Evolutionary conservation across 768 basidiomycete species (phyloP), one percentile per base, ranked within the genome.

Genomic region (Solioccasus polychromus): DNA sequence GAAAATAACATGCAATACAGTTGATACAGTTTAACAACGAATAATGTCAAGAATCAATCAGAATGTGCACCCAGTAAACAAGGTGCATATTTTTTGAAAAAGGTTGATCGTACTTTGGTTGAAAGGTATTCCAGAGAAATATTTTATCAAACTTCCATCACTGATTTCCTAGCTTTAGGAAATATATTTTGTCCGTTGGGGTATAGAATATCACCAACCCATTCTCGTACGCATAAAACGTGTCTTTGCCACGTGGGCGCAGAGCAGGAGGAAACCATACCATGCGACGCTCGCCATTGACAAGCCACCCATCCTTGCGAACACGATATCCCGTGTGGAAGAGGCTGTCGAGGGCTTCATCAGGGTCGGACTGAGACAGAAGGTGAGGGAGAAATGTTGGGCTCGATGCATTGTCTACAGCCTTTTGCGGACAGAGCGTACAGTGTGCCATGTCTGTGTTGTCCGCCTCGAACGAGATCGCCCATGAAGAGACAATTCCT

Each of bases 281-380:
- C 10, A 59, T 24, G 14, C 57, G 46, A 11, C 39, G 45, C 3
- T 59, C 45, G 5, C 51, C 55, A 1, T 54, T 26, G 39, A 49
- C 49, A 14, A 58, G 53, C 57, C 53, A 59, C 3, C 57, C 57
- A 4, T 56, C 57, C 42, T 52, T 56, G 3, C 44, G 55, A 8
- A 55, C 38, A n/a, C 44, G 49, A 24, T 48, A 56, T 0, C 49
- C 5, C 15, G 48, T 56, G 23, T 38, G 44, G 3, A 45, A 41
- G 18, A 34, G 23, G 12, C 19, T 4, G 28, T 56, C 53, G 20
- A 36, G 6, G 3, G 19, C 34, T 23, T 56, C 54, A 1, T 41
- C 49, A 0, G 50, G 49, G 28, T 55, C 53, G 2, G 44, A 39
- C 15, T 24, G 43, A 5, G 46, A 44, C n/a, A 51, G 18, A 9